Evolutionary conservation across 108 stramenopile genomes (phyloP), one percentile per base, ranked within the genome.

Genomic region (Skeletonema tropicum): DNA sequence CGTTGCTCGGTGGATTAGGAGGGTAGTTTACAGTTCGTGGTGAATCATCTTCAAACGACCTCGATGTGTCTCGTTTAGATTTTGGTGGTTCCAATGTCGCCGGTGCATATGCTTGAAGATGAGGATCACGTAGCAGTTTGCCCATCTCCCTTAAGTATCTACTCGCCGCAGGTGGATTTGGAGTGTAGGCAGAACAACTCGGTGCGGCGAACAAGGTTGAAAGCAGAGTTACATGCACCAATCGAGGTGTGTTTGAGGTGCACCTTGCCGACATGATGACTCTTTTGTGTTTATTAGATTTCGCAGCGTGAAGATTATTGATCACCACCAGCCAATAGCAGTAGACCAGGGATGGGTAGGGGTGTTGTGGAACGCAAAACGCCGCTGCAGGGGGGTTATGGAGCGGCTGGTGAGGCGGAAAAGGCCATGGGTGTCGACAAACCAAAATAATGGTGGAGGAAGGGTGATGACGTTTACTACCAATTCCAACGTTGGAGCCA

Each of bases 131-230:
- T 23, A 75, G 36, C 14, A 75, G 74, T 23, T 65, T 64, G 5
- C 74, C 49, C 74, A 75, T 75, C 45, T 75, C 74, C 25, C 38
- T 45, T n/a, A 75, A 14, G 31, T 75, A 75, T 3, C 66, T 57
- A 17, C 41, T 29, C 23, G 74, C 66, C 26, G 73, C 64, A 65
- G 57, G 57, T 6, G 52, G 6, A 55, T 23, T 55, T 21, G 52
- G 52, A 55, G 52, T 55, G 52, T 55, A 55, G 23, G 52, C 52
- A 55, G 52, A 55, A 23, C 21, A 55, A 23, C 21, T 55, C 23
- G 52, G 23, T 55, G 52, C 19, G 1, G 52, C 19, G 52, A 55
- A 23, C 52, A 55, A 7, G 5, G 52, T 55, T 55, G 52, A 55
- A 25, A 55, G 23, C 7, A 55, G 17, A 23, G 52, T n/a, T n/a